These are phyloP conservation scores for maize (Zea mays) DNA, from an alignment of 176 grass and related monocot species.

Conservation along the genomic window Zm-B73-REFERENCE-NAM-5.0 NC_050098.1:219376001-219376500, in stretches of 20 bases:
- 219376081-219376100: slow-evolving; percentile 80
- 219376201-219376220: slow-evolving; percentile 49
- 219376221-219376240: slow-evolving; percentile 96
- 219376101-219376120: not conserved
- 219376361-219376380: not conserved
- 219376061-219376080: slow-evolving; percentile 93
- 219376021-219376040: slow-evolving; percentile 77
- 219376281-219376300: slow-evolving; percentile 59
- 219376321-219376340: slow-evolving; percentile 83
- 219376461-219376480: not conserved
- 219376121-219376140: not conserved
- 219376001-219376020: slow-evolving; percentile 54
- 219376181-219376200: too few relatives aligned
- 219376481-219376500: slow-evolving; percentile 16
- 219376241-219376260: slow-evolving; percentile 93
- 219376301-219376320: slow-evolving; percentile 88
- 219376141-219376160: not conserved
- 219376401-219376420: too few relatives aligned
- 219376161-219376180: not conserved
- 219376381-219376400: too few relatives aligned
- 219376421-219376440: too few relatives aligned
- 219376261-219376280: slow-evolving; percentile 88
- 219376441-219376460: not conserved
- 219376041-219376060: slow-evolving; percentile 94
- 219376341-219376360: slow-evolving; percentile 92